Base-by-base conservation (phyloP, 768 basidiomycete genomes). In the Boletus subcaerulescens region DNA sequence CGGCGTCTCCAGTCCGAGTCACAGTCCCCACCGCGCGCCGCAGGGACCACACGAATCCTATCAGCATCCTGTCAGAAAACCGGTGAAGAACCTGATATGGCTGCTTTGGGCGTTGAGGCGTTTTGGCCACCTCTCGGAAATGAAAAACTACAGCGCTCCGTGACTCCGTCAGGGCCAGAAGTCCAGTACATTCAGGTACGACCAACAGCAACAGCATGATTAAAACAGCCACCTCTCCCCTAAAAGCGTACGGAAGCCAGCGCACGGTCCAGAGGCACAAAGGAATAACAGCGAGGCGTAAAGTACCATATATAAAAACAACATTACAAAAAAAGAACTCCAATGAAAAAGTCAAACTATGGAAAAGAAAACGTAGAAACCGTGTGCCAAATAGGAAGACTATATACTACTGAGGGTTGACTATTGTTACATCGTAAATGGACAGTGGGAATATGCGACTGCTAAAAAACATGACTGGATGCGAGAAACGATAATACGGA, bases 391-490 rank as follows among this genome's bases (percentile, higher is more conserved):
- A 62, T 64, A 64, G 20, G 38, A 52, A 36, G 56, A 65, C 49
- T 67, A 68, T 66, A 68, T 65, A 67, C 65, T 68, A 70, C 39
- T 40, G 53, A 50, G 66, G 33, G 29, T 59, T 45, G 50, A 70
- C 70, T 70, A 71, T 31, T 62, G 50, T 61, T 70, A 70, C 69
- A 70, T 50, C 60, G 64, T 72, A 71, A 66, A 59, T 71, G 62
- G 58, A 70, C 64, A 68, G 56, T 58, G 59, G 55, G 48, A 53
- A 60, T 68, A 68, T 56, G 63, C 66, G 53, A 55, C 48, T 57
- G 67, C 38, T 56, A 46, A 57, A 54, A 9, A 55, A 67, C 58
- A 65, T 55, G 62, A 60, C 57, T 43, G 57, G 48, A 67, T 65
- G 65, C 57, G 61, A 58, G 56, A 50, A 48, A 45, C 31, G 33